These are phyloP conservation scores for Boechera stricta DNA, from an alignment of 345 rosid species.

Conservation along the genomic window DNA sequence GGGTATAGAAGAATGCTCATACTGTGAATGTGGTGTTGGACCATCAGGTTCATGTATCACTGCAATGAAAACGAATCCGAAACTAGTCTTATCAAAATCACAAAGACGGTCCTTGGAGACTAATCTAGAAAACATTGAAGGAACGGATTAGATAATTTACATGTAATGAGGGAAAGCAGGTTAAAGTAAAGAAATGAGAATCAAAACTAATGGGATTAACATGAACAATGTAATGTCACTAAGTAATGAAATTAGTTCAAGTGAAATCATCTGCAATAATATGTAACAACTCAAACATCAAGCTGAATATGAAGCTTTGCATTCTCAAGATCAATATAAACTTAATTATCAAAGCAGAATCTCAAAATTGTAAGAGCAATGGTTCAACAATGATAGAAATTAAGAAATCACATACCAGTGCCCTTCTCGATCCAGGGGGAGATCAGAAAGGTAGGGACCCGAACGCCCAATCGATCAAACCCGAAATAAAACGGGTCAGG, in stretches of 20 bases:
- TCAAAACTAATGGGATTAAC: neutral
- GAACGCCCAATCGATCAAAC: conserved; percentile 87
- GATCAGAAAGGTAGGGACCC: conserved; percentile 83
- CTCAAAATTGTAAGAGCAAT: neutral
- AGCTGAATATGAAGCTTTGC: neutral
- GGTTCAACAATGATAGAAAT: neutral
- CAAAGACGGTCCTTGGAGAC: neutral
- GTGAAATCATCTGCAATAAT: neutral
- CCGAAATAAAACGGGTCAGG: conserved; percentile 91
- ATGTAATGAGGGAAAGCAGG: neutral
- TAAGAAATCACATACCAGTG: conserved; percentile 60
- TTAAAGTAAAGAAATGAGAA: neutral
- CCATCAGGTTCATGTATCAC: conserved; percentile 91
- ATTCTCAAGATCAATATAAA: neutral
- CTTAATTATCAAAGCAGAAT: neutral
- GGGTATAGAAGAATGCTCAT: conserved; percentile 92
- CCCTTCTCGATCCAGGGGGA: conserved; percentile 98
- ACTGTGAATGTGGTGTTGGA: conserved; percentile 81
- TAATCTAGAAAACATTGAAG: neutral
- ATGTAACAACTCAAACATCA: neutral
- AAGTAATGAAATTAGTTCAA: neutral
- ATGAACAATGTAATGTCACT: neutral
- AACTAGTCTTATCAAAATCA: neutral
- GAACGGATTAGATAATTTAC: neutral
- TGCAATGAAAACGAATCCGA: conserved; percentile 39